phyloP scores from a whole-genome alignment of 2,329 filamentous ascomycete genomes.

The Cladosporium sp. region DNA sequence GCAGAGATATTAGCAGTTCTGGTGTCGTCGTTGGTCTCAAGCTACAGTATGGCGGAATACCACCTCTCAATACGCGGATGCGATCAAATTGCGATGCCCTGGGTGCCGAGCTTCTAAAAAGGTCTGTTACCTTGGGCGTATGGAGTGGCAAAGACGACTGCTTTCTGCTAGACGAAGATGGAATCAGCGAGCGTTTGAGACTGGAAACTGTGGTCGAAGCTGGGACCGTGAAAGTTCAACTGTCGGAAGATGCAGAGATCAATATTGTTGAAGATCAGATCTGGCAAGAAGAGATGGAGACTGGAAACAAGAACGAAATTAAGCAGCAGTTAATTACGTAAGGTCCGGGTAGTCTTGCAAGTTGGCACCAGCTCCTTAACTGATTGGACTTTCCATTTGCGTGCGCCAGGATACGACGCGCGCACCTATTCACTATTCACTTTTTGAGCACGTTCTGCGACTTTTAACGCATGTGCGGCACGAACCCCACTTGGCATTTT shows the following conservation, averaged over 20 bases:
- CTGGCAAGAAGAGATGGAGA: neutral
- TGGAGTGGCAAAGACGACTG: neutral
- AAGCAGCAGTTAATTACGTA: neutral
- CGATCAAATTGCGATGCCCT: neutral
- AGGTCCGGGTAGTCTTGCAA: neutral
- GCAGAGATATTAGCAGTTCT: neutral
- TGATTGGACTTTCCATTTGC: neutral
- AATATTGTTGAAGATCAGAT: neutral
- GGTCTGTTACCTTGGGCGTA: neutral
- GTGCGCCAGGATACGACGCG: neutral
- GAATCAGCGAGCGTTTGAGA: neutral
- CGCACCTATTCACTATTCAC: neutral
- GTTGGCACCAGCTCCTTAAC: neutral
- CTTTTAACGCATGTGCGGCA: neutral
- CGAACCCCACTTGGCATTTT: neutral
- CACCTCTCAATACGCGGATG: neutral
- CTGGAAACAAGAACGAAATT: neutral
- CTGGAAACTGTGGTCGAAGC: neutral
- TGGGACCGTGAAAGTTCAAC: neutral
- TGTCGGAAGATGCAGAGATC: neutral
- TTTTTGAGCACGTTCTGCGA: neutral
- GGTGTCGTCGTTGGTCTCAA: neutral
- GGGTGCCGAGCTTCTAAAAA: neutral
- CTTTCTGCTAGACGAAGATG: neutral
- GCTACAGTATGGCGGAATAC: neutral